Evolutionary conservation across 768 basidiomycete species (phyloP).

Genomic region (Hebeloma cylindrosporum): DNA sequence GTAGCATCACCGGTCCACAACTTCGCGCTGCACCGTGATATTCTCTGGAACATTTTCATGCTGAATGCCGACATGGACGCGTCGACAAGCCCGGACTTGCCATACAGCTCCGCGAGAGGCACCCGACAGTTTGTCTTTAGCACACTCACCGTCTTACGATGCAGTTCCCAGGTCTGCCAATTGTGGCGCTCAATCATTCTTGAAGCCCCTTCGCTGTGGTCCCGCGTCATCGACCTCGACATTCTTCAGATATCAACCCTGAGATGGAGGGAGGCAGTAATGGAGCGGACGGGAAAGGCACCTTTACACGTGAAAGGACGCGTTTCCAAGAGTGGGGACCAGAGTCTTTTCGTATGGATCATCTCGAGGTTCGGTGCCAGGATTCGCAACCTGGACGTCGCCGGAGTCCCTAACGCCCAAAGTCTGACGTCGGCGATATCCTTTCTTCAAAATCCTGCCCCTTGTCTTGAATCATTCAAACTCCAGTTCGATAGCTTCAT

Average conservation of each 20-base stretch:
- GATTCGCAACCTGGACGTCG: background rate
- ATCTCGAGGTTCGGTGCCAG: background rate
- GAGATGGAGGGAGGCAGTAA: background rate
- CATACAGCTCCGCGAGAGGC: too few species aligned
- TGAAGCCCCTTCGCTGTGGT: conserved; percentile 4
- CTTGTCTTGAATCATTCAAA: conserved; percentile 1
- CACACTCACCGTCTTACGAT: background rate
- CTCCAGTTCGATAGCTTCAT: too few species aligned
- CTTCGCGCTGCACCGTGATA: conserved; percentile 1
- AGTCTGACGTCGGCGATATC: background rate
- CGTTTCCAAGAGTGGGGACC: background rate
- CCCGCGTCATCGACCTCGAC: conserved; percentile 4
- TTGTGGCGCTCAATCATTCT: conserved; percentile 3
- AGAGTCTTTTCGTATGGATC: background rate
- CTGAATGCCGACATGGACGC: conserved; percentile 1
- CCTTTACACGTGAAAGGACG: conserved; percentile 1
- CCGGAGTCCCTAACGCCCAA: too few species aligned
- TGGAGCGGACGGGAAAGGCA: background rate
- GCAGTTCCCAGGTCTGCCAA: conserved; percentile 6
- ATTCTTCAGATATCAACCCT: background rate
- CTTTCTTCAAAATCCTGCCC: background rate
- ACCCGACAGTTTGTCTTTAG: too few species aligned
- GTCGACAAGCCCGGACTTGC: conserved; percentile 1
- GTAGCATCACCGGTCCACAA: too few species aligned
- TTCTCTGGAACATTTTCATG: conserved; percentile 7